Evolutionary conservation across 2,329 filamentous ascomycete genomes (phyloP).

Genomic region (Xylaria sp.): DNA sequence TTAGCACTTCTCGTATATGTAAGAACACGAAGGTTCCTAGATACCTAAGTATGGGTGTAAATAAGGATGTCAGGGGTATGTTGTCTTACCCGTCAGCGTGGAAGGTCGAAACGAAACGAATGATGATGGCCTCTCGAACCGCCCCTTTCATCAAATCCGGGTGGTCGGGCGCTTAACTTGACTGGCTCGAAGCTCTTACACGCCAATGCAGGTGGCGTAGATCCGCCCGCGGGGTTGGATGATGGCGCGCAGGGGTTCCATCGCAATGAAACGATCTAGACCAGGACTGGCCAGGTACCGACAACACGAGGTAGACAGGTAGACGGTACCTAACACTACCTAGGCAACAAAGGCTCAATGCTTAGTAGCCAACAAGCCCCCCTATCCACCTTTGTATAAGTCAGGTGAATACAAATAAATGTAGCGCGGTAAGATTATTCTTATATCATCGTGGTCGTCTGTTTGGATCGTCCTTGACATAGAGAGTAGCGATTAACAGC

Average conservation of each 20-base stretch:
- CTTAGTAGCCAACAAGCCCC: conserved; percentile 1
- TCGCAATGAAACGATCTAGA: conserved; percentile 33
- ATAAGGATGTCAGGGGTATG: conserved; percentile 15
- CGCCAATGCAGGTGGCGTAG: conserved; percentile 31
- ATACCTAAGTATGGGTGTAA: conserved; percentile 1
- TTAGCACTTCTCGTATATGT: not conserved
- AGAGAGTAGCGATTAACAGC: conserved; percentile 4
- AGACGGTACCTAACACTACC: not conserved
- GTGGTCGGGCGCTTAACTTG: conserved; percentile 31
- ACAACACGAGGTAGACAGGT: conserved; percentile 7
- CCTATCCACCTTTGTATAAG: conserved; percentile 25
- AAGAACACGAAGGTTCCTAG: not conserved
- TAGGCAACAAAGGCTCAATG: not conserved
- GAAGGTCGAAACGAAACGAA: conserved; percentile 1
- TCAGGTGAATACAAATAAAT: conserved; percentile 17
- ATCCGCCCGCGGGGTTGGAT: conserved; percentile 33
- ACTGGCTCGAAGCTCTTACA: conserved; percentile 14
- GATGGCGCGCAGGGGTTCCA: conserved; percentile 13
- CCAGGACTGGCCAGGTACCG: conserved; percentile 5
- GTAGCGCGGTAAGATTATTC: conserved; percentile 19
- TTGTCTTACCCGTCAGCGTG: conserved; percentile 20
- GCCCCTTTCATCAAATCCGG: conserved; percentile 30
- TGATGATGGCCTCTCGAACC: not conserved
- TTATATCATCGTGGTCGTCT: conserved; percentile 12
- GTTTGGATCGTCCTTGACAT: not conserved